Evolutionary conservation across 768 basidiomycete genomes (phyloP).

Genomic region (Pisolithus marmoratus): DNA sequence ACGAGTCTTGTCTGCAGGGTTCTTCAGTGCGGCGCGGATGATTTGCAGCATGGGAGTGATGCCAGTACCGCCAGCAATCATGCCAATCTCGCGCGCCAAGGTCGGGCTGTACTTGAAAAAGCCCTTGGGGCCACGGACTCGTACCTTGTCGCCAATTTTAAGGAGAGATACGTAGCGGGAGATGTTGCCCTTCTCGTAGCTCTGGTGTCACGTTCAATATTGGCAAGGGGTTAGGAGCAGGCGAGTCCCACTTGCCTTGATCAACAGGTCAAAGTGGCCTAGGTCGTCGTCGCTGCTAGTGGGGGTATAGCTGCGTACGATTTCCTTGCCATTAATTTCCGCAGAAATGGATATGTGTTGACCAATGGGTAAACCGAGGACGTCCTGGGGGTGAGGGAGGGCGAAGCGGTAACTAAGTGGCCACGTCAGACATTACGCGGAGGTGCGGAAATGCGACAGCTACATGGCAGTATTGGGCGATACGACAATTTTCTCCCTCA

Average conservation of each 20-base stretch:
- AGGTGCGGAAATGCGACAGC: constrained; percentile 19
- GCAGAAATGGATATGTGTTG: constrained; percentile 94
- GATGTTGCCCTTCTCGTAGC: constrained; percentile 97
- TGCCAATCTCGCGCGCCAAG: constrained; percentile 75
- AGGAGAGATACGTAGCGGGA: constrained; percentile 78
- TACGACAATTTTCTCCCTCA: constrained; percentile 73
- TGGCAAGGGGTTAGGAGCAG: background rate
- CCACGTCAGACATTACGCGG: background rate
- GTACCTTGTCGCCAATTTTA: constrained; percentile 82
- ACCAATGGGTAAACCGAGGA: constrained; percentile 91
- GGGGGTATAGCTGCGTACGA: constrained; percentile 93
- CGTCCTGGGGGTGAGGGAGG: constrained; percentile 65
- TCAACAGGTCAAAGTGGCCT: constrained; percentile 92
- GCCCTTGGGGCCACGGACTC: constrained; percentile 95
- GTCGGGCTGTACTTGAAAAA: constrained; percentile 79
- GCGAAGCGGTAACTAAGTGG: constrained; percentile 81
- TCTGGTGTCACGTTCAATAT: constrained; percentile 37
- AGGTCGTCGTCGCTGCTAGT: constrained; percentile 89
- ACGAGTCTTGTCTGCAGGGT: constrained; percentile 78
- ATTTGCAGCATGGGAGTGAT: constrained; percentile 99
- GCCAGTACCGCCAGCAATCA: constrained; percentile 98
- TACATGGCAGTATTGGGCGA: constrained; percentile 97
- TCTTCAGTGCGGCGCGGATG: constrained; percentile 88
- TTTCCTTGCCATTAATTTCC: constrained; percentile 84
- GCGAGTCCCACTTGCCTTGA: constrained; percentile 61